Evolutionary conservation across 2,329 filamentous ascomycete species (phyloP), one percentile per base, ranked within the genome.

Genomic region (Helotiales sp.): DNA sequence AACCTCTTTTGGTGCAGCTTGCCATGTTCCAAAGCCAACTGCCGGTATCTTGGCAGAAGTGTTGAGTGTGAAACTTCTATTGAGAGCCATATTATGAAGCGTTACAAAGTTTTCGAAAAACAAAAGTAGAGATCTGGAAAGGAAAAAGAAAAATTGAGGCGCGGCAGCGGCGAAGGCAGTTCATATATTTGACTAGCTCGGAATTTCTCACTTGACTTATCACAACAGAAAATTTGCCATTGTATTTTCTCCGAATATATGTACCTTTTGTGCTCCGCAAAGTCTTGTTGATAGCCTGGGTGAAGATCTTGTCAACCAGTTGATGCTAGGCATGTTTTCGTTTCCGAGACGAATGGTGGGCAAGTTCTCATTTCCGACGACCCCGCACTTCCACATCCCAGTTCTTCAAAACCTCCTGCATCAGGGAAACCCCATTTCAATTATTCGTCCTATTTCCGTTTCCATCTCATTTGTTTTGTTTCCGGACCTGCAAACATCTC

Each of bases 21-120:
- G 81, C 79, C 82, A 83, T 60, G 82, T 81, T 55, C 82, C 82
- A 58, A 83, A 80, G 54, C 81, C 82, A 26, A 83, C 76, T 67
- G 80, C 71, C 52, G 77, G 77, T 10, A 78, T 77, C 64, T 73
- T 70, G 58, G 72, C 73, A 34, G 74, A 74, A 22, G 74, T 75
- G 67, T 77, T 77, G 50, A 78, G 71, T 50, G 72, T 75, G 68
- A 75, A 71, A 0, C 5, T 58, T 24, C 37, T n/a, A 11, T 63
- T 28, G 24, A 28, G 24, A 1, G 58, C 58, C 58, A 61, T 61
- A 17, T 49, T n/a, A n/a, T n/a, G 5, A n/a, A n/a, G 15, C 4
- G n/a, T 45, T 45, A 3, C 2, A n/a, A n/a, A n/a, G n/a, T n/a
- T n/a, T n/a, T n/a, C n/a, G n/a, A n/a, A n/a, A n/a, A n/a, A n/a